Conservation (phyloP, 2,329 filamentous ascomycete genomes). For the Fusarium staphyleae region DNA sequence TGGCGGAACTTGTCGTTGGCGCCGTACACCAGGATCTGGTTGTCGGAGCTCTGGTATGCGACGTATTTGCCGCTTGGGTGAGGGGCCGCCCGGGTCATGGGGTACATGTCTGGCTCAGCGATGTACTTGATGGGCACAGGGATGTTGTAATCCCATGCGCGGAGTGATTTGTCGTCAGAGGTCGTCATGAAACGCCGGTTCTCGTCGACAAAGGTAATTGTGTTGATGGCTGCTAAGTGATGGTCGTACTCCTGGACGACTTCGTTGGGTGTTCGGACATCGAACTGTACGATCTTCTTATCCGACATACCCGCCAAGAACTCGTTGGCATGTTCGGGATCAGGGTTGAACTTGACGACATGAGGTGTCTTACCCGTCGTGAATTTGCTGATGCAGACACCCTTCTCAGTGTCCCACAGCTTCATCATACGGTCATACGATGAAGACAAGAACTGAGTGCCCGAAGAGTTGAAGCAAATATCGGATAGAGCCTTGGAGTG, state of each 20-base stretch:
- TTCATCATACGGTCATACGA: constrained; percentile 97
- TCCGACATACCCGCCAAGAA: constrained; percentile 97
- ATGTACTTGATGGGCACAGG: constrained; percentile 99
- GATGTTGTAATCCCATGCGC: constrained; percentile 98
- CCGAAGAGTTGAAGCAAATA: constrained; percentile 82
- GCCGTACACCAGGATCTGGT: constrained; percentile 95
- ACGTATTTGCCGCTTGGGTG: constrained; percentile 95
- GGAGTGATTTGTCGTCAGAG: constrained; percentile 93
- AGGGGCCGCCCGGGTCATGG: constrained; percentile 82
- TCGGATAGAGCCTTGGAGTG: constrained; percentile 92
- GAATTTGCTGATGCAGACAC: constrained; percentile 85
- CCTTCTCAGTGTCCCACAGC: constrained; percentile 97
- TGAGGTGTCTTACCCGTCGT: constrained; percentile 95
- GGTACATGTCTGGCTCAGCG: constrained; percentile 97
- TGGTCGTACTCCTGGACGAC: constrained; percentile 98
- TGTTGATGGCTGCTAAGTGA: constrained; percentile 97
- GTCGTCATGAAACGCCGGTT: constrained; percentile 97
- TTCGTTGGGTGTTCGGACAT: constrained; percentile 77
- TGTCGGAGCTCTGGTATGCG: constrained; percentile 91
- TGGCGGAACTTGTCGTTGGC: constrained; percentile 95
- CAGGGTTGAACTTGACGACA: constrained; percentile 91
- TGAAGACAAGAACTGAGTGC: constrained; percentile 86
- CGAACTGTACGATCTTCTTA: constrained; percentile 98
- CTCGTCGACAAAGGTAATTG: constrained; percentile 93
- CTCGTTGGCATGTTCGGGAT: constrained; percentile 77